Evolutionary conservation across 2,329 filamentous ascomycete species (phyloP), one percentile per base, ranked within the genome.

Genomic region (Aspergillus persii): DNA sequence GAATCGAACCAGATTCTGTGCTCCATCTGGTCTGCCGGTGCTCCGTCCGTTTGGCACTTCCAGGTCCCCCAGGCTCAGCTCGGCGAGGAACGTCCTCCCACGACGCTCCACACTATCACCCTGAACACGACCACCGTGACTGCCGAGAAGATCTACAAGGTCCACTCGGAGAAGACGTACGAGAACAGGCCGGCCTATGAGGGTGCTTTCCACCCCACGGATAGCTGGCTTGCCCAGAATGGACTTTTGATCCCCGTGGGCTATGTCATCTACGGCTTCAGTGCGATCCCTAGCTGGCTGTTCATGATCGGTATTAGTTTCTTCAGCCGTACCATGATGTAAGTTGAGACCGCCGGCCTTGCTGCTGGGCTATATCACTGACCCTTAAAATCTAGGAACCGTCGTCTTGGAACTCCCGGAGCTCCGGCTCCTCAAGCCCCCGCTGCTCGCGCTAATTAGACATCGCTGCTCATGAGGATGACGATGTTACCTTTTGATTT

Each of bases 251-350:
- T 86, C 56, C 81, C 83, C 15, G 69, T 86, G 39, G 86, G 81
- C 6, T 87, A 86, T 63, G 70, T 79, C 48, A 78, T 87, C 56
- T 87, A 79, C 71, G 81, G 70, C 31, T 81, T 88, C 69, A 77
- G 80, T 36, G 77, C 80, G 73, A 79, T 88, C 64, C 86, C 86
- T 3, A 86, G 82, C 66, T 89, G 86, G 86, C 68, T 83, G 59
- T 83, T 87, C 63, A 88, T 89, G 86, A 81, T 89, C 63, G 73
- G 79, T 47, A 83, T 89, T 72, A 85, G 81, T 56, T 83, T 88
- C 72, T 69, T 85, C 66, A 86, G 82, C 75, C 77, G 86, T 67
- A 81, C 80, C 11, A 77, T 88, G 70, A 87, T 88, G 86, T 86
- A 76, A 81, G 83, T 73, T 55, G 2, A 31, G 23, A 15, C 27